Base-by-base conservation (phyloP, 257 asterid genomes). In the Nicotiana noctiflora region DNA sequence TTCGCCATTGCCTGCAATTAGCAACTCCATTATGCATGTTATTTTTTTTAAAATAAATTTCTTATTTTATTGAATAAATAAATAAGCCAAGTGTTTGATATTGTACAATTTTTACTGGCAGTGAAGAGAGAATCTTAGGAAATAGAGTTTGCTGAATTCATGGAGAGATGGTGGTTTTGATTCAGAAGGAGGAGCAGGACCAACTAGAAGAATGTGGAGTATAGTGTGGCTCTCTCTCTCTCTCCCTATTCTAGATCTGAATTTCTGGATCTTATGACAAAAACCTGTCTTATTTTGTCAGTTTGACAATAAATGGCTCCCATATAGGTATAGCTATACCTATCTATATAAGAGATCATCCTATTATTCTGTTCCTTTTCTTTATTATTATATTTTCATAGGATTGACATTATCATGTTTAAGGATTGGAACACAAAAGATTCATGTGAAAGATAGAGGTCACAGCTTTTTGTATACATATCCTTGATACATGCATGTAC, bases 141-240 rank as follows among this genome's bases (percentile, higher is more conserved):
- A 64, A 79, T 63, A 64, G 82, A 49, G 82, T 64, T 64, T 79
- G 82, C 82, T 79, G 77, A 79, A 64, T 49, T 79, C 82, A 79
- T 79, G 82, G 82, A 79, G 77, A 31, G 27, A 70, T 64, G 51
- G 59, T 62, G 34, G 60, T 64, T 67, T 52, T 49, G 65, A 63
- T 79, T 31, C 25, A 32, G 19, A 6, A 17, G 46, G 19, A 6
- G 18, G 46, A 70, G 77, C 37, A 79, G 27, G 52, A 64, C 31
- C 62, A 49, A 29, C 17, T 79, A 40, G 29, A 79, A 44, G 59
- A 55, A 21, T 79, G 49, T 65, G 64, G 61, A 27, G 76, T 18
- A 53, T 53, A 75, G 62, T 8, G 49, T 40, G 49, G 62, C 34
- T 44, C 23, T 29, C 62, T 46, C 23, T 29, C 62, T 46, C 61